These are phyloP conservation scores for Penicillium ucsense DNA, from an alignment of 495 filamentous ascomycete genomes.

Conservation along the genomic window DNA sequence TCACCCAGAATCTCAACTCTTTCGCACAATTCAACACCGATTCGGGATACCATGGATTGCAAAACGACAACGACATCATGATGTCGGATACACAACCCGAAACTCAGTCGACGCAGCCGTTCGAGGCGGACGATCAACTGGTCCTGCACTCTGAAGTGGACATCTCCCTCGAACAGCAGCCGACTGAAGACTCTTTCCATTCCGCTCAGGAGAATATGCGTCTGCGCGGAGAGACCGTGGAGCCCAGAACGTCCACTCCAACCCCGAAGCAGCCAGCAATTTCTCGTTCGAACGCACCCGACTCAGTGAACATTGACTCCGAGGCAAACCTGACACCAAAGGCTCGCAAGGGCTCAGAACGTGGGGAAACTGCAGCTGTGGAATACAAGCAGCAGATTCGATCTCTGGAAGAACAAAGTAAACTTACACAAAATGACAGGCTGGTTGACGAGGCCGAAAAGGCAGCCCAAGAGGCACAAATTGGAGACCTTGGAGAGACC, in stretches of 20 bases:
- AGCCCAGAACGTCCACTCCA: constrained; percentile 21
- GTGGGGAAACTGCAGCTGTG: neutral
- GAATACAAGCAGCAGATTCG: constrained; percentile 8
- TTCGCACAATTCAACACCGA: constrained; percentile 44
- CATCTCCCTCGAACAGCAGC: constrained; percentile 35
- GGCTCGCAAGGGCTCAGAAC: constrained; percentile 1
- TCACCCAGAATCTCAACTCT: constrained; percentile 31
- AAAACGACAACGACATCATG: constrained; percentile 38
- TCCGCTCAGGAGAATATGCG: constrained; percentile 55
- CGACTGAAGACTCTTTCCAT: constrained; percentile 53
- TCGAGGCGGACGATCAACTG: constrained; percentile 27
- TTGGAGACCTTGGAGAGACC: constrained; percentile 8
- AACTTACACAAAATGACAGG: constrained; percentile 1
- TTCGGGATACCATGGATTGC: constrained; percentile 76
- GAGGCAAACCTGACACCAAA: constrained; percentile 12
- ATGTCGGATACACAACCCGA: constrained; percentile 24
- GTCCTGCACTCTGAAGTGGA: constrained; percentile 16
- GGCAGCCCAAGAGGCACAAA: constrained; percentile 11
- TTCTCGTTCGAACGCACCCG: constrained; percentile 2
- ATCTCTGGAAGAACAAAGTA: constrained; percentile 2
- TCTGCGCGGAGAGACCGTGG: constrained; percentile 29
- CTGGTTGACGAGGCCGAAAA: neutral
- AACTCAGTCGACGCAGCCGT: constrained; percentile 28
- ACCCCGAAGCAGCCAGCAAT: constrained; percentile 12
- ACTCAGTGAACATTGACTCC: constrained; percentile 1